Evolutionary conservation across 768 basidiomycete genomes (phyloP).

Genomic region (Mycena epipterygia): DNA sequence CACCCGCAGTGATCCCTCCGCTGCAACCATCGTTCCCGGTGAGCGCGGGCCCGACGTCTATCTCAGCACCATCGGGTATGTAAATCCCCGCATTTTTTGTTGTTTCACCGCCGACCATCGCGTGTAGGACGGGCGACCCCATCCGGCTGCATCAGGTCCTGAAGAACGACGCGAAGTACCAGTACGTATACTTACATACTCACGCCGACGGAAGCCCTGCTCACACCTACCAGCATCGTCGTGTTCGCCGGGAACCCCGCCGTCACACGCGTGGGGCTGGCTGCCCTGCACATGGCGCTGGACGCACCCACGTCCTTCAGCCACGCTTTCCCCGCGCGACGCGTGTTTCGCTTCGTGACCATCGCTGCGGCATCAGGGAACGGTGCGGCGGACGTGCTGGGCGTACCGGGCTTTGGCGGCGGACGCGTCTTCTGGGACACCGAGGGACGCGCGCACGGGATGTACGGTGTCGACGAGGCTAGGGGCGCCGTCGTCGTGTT

Average conservation of each 20-base stretch:
- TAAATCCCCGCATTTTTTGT: background rate
- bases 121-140: slow-evolving; percentile 32
- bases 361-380: slow-evolving; percentile 32
- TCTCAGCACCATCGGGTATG: slow-evolving; percentile 34
- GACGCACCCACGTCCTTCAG: slow-evolving; percentile 18
- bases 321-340: slow-evolving; percentile 18
- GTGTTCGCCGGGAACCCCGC: slow-evolving; percentile 36
- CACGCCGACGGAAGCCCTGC: background rate
- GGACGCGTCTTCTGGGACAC: slow-evolving; percentile 35
- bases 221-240: slow-evolving; percentile 30
- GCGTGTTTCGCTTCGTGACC: slow-evolving; percentile 34
- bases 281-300: slow-evolving; percentile 13
- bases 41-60: slow-evolving; percentile 38
- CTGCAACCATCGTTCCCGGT: slow-evolving; percentile 34
- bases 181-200: slow-evolving; percentile 10
- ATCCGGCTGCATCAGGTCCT: slow-evolving; percentile 36
- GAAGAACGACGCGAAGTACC: slow-evolving; percentile 39
- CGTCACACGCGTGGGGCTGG: slow-evolving; percentile 18
- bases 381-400: slow-evolving; percentile 30
- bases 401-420: slow-evolving; percentile 21
- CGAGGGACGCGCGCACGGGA: slow-evolving; percentile 33
- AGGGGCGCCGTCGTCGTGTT: slow-evolving; percentile 36
- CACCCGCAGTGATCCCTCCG: slow-evolving; percentile 26
- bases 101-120: background rate
- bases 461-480: slow-evolving; percentile 38